Evolutionary conservation across 2,329 filamentous ascomycete species (phyloP), one percentile per base, ranked within the genome.

Genomic region (Colletotrichum tofieldiae): DNA sequence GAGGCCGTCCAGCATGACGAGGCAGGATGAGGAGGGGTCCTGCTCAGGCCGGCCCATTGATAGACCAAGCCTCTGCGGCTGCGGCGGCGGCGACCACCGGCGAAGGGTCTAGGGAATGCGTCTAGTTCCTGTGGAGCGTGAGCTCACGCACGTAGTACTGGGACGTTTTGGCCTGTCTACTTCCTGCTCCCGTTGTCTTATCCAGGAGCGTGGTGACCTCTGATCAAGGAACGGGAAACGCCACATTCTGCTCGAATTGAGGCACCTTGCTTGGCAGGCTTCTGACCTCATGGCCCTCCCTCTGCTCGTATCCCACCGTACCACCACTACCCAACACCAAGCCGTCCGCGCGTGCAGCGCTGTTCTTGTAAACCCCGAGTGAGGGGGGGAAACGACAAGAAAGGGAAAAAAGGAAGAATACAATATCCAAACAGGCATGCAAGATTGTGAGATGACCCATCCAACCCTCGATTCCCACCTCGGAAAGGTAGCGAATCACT

Each of bases 251-350:
- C 23, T 56, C 20, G 35, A 5, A 14, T n/a, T n/a, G n/a, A 49
- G 14, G 32, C 41, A 23, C 60, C 45, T 51, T 49, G 11, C 45
- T 26, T 62, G 1, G 18, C 9, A 16, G 32, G 5, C 59, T 23
- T 39, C n/a, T 23, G 55, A 55, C 62, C 52, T 64, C 69, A 54
- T 59, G 52, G 63, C 58, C 45, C 55, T 37, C 35, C 11, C 59
- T 39, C 29, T 26, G 37, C 69, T 72, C 69, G 65, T 69, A 69
- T 72, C 54, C 43, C 47, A 54, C 35, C 5, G 35, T 23, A 1
- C 52, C 54, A 51, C 23, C 37, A 23, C 20, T 23, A 12, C 37
- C 20, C 26, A 11, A 11, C 41, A 41, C 32, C 58, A 61, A 35
- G 16, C 65, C 49, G 35, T 39, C 37, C 26, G 56, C 58, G 41